A percentile compares a stretch with the other conserved stretches of the same genome.
Evolutionary conservation across 768 basidiomycete genomes (phyloP).

Genomic region (Lyophyllum semitale): DNA sequence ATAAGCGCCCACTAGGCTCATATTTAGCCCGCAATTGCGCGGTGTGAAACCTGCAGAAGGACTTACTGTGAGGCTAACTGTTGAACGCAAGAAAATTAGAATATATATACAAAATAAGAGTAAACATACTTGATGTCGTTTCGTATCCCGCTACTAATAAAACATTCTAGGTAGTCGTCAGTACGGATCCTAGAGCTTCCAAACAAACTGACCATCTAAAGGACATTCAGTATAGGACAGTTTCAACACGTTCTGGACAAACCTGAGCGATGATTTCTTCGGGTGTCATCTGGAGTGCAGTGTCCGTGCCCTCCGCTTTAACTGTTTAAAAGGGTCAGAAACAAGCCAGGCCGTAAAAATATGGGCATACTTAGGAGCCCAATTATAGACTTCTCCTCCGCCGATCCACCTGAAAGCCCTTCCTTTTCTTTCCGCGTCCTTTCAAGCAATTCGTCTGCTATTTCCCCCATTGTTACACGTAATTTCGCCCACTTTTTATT

Average conservation of each 20-base stretch:
- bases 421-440: slow-evolving; percentile 34
- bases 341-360: not conserved
- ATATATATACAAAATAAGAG: not conserved
- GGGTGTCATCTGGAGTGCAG: slow-evolving; percentile 31
- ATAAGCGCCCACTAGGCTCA: slow-evolving; percentile 54
- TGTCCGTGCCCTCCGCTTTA: slow-evolving; percentile 31
- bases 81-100: not conserved
- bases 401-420: slow-evolving; percentile 18
- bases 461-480: slow-evolving; percentile 33
- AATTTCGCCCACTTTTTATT: slow-evolving; percentile 31
- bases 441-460: slow-evolving; percentile 41
- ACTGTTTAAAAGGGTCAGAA: slow-evolving; percentile 24
- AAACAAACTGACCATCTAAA: slow-evolving; percentile 12
- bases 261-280: slow-evolving; percentile 47
- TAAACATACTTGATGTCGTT: slow-evolving; percentile 48
- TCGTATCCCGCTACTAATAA: slow-evolving; percentile 49
- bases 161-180: slow-evolving; percentile 27
- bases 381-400: slow-evolving; percentile 35
- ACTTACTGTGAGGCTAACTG: slow-evolving; percentile 39
- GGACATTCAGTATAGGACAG: not conserved
- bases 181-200: not conserved
- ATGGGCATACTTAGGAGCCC: slow-evolving; percentile 13
- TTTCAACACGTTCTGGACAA: not conserved
- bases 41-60: not conserved
- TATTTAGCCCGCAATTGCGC: not conserved